Evolutionary conservation across 345 rosid species (phyloP), one percentile per base, ranked within the genome.

Genomic region (Lepidium sativum): DNA sequence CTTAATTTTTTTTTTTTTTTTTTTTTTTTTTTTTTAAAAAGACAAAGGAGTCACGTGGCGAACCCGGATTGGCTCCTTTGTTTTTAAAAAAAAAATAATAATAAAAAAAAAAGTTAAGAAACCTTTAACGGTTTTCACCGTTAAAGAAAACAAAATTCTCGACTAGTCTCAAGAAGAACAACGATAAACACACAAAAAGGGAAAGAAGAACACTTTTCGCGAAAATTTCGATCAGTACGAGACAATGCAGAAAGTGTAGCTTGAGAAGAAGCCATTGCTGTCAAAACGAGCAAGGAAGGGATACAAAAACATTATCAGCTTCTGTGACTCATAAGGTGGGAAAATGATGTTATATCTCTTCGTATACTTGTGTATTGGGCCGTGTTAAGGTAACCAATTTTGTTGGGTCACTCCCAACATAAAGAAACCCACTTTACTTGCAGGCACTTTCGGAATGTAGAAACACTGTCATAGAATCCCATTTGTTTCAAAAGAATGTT

Each of bases 241-340:
- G 79, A 76, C n/a, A 76, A 38, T 3, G 92, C 87, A 63, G 85
- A 80, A 54, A 90, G 54, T 66, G 86, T 65, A 70, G 80, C 47
- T 34, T 78, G 80, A 23, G 79, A 73, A 66, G 66, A 69, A 35
- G 89, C 78, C 96, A 90, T 90, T 35, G 75, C 58, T 39, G 71
- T 48, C 37, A 25, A 40, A 59, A 40, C 35, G 25, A 68, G 52
- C 53, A 42, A 29, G 29, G 23, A 65, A 29, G 31, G 23, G 54
- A 16, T 6, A 17, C 5, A 10, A 35, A 5, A 35, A 12, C 8
- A 48, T 14, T 51, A 32, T 61, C 62, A 54, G 54, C 58, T 56
- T 48, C 50, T 29, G 20, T 9, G 38, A 48, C 34, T 29, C 13
- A 17, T 63, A 53, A 67, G 74, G 67, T 32, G 63, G 64, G 67